Base-by-base conservation (phyloP, 345 rosid genomes). In the Eutrema yunnanense region DNA sequence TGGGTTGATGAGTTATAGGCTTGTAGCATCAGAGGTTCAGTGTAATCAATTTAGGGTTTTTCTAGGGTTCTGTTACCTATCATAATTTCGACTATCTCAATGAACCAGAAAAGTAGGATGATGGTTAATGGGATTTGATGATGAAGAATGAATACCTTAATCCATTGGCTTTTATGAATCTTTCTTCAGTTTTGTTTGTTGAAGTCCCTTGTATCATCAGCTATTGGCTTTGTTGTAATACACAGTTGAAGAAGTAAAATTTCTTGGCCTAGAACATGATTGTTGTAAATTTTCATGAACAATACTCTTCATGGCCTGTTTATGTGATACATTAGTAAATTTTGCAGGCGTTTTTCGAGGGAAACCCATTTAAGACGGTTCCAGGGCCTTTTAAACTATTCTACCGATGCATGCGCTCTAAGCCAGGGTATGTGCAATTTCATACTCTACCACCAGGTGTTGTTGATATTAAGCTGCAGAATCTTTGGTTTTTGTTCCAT, bases 331-430 rank as follows among this genome's bases (percentile, higher is more conserved):
- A 51, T 52, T 52, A 3, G 54, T 13, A 36, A 56, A 53, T 2
- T 46, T 3, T 81, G 71, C 82, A 92, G 97, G 99, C 99, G 54
- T 83, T 88, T 81, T 92, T 95, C 48, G 99, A 95, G 78, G 99
- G 98, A 46, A 95, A 92, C 80, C 99, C 99, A 33, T 92, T 95
- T 69, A 90, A 90, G 92, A 95, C 98, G 0, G 91, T 95, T 75
- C 99, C 99, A 8, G 99, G 99, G 68, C 96, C 96, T 60, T 95
- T 92, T 57, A 92, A 95, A 75, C 90, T 95, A 61, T 92, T 95
- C 69, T 95, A 90, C 86, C 73, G 47, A 50, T 95, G 99, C 83
- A 92, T 95, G 96, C 93, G 94, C 55, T 95, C 99, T 22, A 92
- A 95, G 80, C 98, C 99, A 13, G 96, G 97, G 99, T 92, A 82